Base-by-base conservation (phyloP, 1,284 basidiomycete genomes). In the Boletus austroedulis region DNA sequence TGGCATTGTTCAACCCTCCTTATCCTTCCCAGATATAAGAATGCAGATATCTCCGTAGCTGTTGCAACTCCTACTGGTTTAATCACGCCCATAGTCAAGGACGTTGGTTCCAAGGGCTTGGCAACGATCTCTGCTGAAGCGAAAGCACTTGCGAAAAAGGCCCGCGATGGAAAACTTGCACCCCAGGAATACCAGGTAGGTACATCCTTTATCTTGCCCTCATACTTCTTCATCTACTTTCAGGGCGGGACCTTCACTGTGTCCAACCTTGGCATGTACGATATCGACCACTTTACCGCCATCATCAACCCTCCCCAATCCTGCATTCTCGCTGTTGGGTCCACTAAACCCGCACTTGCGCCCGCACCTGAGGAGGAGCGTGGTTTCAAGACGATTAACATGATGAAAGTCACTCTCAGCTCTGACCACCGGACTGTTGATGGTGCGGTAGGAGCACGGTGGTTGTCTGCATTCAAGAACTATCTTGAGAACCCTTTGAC, bases 261-360 rank as follows among this genome's bases (percentile, higher is more conserved):
- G 74, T 99, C 97, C 65, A 99, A 99, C 80, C 84, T 99, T 65
- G 97, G 97, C 78, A 99, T 99, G 97, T 97, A 85, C 72, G 96
- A 94, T 66, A 85, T 96, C 68, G 86, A 87, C 58, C 88, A 97
- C 78, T 99, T 99, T 77, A 98, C 95, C 23, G 97, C 97, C 52
- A 99, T 99, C 79, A 98, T 99, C 85, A 99, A 99, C 84, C 87
- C 92, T 21, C 97, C 97, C 38, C 97, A 99, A 78, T 92, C 92
- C 61, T 98, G 95, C 77, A 99, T 99, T 72, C 87, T 99, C 58
- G 97, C 97, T 56, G 86, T 99, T 64, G 95, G 97, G 45, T 83
- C 87, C 28, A 95, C 94, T n/a, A 82, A 88, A 73, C 82, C 91
- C 28, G 90, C 89, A 59, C 79, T 99, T n/a, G 86, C 95, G 21